phyloP scores from a whole-genome alignment of 2,329 filamentous ascomycete genomes.

The Monilinia laxa region DNA sequence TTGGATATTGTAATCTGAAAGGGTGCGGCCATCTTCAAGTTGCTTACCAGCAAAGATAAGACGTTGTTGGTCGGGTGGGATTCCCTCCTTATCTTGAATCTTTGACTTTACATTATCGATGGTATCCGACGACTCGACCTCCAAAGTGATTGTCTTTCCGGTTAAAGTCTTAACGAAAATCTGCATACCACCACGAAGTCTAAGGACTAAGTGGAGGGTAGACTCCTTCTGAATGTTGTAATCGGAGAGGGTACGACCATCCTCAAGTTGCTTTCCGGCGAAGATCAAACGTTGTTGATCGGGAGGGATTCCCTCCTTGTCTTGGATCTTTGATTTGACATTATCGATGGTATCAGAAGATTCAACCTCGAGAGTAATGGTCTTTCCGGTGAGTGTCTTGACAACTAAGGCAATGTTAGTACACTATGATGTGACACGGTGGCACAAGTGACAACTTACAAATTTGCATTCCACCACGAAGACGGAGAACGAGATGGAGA shows the following conservation, averaged over 20 bases:
- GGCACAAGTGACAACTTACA: slow-evolving; percentile 50
- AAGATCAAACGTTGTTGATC: slow-evolving; percentile 95
- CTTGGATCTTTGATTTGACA: slow-evolving; percentile 90
- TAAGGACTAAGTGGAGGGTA: slow-evolving; percentile 76
- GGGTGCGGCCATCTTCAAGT: slow-evolving; percentile 71
- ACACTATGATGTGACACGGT: slow-evolving; percentile 54
- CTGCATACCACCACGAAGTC: slow-evolving; percentile 78
- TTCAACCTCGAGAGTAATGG: slow-evolving; percentile 99
- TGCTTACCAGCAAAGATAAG: slow-evolving; percentile 71
- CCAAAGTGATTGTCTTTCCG: slow-evolving; percentile 68
- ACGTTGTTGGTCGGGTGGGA: slow-evolving; percentile 69
- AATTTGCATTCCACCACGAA: slow-evolving; percentile 87
- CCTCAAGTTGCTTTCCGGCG: slow-evolving; percentile 89
- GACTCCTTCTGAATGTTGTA: slow-evolving; percentile 98
- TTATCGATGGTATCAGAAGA: slow-evolving; percentile 99
- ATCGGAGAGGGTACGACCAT: slow-evolving; percentile 85
- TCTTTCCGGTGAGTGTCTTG: slow-evolving; percentile 88
- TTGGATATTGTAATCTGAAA: slow-evolving; percentile 90
- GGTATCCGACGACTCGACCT: slow-evolving; percentile 66
- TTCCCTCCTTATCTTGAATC: slow-evolving; percentile 72
- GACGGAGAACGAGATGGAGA: slow-evolving; percentile 80
- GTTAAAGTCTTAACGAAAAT: slow-evolving; percentile 72
- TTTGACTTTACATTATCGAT: slow-evolving; percentile 72
- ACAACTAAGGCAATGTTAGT: slow-evolving; percentile 54
- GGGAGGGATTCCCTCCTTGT: slow-evolving; percentile 90